phyloP scores from a whole-genome alignment of 371 early-diverging fungal species.

The Circinella minor region DNA sequence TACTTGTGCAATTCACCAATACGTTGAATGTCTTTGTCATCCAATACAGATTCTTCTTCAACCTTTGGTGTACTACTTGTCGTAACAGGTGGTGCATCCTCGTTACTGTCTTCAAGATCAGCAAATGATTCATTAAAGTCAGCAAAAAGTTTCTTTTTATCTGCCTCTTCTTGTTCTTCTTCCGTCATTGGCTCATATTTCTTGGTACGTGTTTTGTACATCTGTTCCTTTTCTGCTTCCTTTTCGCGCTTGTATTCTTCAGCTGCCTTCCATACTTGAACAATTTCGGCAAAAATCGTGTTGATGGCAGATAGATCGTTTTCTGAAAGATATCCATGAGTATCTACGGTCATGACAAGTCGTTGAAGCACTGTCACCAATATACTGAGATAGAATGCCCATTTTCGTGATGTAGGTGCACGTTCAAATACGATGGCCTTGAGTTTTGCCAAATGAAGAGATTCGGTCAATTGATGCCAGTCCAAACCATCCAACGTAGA shows the following conservation, averaged over 20 bases:
- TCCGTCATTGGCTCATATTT: conserved; percentile 69
- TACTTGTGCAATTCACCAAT: conserved; percentile 51
- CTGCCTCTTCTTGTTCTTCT: conserved; percentile 74
- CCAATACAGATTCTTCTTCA: conserved; percentile 60
- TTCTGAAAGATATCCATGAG: conserved; percentile 55
- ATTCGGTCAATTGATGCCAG: conserved; percentile 55
- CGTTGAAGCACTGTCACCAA: conserved; percentile 65
- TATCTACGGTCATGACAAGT: conserved; percentile 53
- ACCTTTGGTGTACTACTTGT: conserved; percentile 31
- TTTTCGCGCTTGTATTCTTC: conserved; percentile 69
- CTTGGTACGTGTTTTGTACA: conserved; percentile 76
- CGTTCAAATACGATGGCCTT: conserved; percentile 60
- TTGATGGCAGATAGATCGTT: conserved; percentile 62
- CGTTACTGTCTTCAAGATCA: conserved; percentile 41
- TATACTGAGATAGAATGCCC: conserved; percentile 70
- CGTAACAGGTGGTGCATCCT: conserved; percentile 11
- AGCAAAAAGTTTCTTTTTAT: conserved; percentile 78
- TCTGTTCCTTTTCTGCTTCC: conserved; percentile 72
- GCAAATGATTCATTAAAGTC: conserved; percentile 70
- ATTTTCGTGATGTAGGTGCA: conserved; percentile 52
- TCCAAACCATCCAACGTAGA: conserved; percentile 29
- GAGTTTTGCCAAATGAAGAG: conserved; percentile 44
- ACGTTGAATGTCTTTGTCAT: conserved; percentile 56
- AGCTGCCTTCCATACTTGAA: conserved; percentile 74
- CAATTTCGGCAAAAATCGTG: conserved; percentile 64